These are phyloP conservation scores for Boletus bicolor DNA, from an alignment of 768 basidiomycete species.

Conservation along the genomic window DNA sequence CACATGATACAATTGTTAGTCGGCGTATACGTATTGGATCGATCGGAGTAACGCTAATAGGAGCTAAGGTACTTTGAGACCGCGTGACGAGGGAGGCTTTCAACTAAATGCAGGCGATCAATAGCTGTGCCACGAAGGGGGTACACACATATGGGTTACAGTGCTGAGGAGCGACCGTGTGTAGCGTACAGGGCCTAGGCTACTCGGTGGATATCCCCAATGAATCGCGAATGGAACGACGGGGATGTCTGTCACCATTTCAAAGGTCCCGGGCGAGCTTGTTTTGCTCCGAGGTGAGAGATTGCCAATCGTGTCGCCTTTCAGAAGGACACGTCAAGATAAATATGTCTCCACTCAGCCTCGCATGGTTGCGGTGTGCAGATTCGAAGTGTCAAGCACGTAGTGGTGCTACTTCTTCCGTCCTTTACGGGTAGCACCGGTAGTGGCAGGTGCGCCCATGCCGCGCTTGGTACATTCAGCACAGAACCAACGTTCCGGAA, in stretches of 20 bases:
- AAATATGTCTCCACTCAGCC: neutral
- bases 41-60: slow-evolving; percentile 1
- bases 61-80: slow-evolving; percentile 1
- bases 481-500: slow-evolving; percentile 60
- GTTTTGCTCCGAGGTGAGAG: neutral
- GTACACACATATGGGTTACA: neutral
- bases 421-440: slow-evolving; percentile 36
- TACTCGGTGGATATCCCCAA: neutral
- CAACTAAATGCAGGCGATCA: neutral
- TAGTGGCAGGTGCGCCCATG: slow-evolving; percentile 30
- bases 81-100: neutral
- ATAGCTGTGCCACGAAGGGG: neutral
- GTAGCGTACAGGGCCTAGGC: neutral
- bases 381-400: neutral
- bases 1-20: slow-evolving; percentile 2
- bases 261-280: neutral
- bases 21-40: neutral
- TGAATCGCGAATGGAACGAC: neutral
- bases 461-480: slow-evolving; percentile 46
- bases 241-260: neutral
- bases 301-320: neutral
- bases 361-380: neutral
- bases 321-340: neutral
- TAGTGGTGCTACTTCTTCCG: slow-evolving; percentile 37
- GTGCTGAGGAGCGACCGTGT: neutral